Evolutionary conservation across 768 basidiomycete genomes (phyloP).

Genomic region (Boletus vermiculosoides): DNA sequence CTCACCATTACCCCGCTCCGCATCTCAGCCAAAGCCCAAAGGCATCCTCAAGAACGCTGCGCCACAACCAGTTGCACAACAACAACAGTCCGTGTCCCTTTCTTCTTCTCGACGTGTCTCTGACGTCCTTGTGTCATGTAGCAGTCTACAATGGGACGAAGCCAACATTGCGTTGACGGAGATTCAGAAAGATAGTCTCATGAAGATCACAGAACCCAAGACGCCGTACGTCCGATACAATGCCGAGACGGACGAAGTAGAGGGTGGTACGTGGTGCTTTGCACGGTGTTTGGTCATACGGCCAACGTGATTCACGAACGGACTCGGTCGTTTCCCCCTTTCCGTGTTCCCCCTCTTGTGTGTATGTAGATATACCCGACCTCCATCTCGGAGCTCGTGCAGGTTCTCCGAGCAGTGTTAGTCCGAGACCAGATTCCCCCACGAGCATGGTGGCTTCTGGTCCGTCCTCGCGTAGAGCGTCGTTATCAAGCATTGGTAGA

Average conservation of each 20-base stretch:
- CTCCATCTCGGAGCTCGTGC: conserved; percentile 53
- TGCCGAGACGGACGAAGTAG: conserved; percentile 78
- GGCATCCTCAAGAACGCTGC: conserved; percentile 86
- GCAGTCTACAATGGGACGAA: conserved; percentile 92
- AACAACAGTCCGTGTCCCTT: conserved; percentile 50
- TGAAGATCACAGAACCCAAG: conserved; percentile 99
- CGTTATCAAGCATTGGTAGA: conserved; percentile 63
- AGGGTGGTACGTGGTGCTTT: conserved; percentile 34
- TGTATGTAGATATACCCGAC: conserved; percentile 78
- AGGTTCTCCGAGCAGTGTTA: conserved; percentile 37
- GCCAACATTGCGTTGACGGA: conserved; percentile 91
- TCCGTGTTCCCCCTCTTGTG: neutral
- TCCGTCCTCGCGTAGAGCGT: conserved; percentile 72
- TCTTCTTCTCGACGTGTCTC: neutral
- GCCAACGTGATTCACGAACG: too few relatives aligned
- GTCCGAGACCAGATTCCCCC: conserved; percentile 52
- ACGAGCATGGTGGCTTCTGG: conserved; percentile 61
- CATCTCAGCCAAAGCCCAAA: conserved; percentile 73
- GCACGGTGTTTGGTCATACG: too few relatives aligned
- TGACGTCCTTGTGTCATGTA: conserved; percentile 12
- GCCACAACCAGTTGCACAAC: conserved; percentile 37
- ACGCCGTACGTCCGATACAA: conserved; percentile 94
- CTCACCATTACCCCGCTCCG: conserved; percentile 57
- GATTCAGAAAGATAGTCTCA: conserved; percentile 90
- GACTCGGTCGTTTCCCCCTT: too few relatives aligned